Evolutionary conservation across 108 stramenopile species (phyloP).

Genomic region (Bacterosira constricta): DNA sequence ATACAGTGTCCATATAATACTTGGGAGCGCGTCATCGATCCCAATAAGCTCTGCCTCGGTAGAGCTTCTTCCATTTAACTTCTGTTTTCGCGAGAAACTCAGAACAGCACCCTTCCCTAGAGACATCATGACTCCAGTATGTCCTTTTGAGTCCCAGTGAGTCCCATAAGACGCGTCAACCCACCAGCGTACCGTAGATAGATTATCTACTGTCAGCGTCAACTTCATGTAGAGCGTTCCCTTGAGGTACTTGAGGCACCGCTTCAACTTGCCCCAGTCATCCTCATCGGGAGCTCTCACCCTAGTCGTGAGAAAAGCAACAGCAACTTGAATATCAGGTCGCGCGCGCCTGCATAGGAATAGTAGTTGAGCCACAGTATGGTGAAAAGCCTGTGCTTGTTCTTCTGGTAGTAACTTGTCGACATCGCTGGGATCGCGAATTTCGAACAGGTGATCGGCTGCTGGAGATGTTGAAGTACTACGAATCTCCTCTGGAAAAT

Average conservation of each 20-base stretch:
- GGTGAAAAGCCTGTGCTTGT: slow-evolving; percentile 4
- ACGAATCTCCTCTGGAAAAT: slow-evolving; percentile 18
- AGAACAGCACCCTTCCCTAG: background rate
- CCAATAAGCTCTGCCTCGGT: background rate
- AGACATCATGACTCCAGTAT: background rate
- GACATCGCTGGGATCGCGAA: background rate
- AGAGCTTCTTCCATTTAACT: slow-evolving; percentile 38
- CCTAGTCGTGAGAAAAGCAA: slow-evolving; percentile 3
- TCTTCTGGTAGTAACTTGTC: background rate
- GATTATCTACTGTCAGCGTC: background rate
- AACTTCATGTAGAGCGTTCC: slow-evolving; percentile 8
- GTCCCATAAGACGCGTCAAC: background rate
- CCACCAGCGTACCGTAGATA: background rate
- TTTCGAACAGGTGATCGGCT: slow-evolving; percentile 27
- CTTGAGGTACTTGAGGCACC: slow-evolving; percentile 7
- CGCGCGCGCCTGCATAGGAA: background rate
- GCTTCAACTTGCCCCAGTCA: slow-evolving; percentile 8
- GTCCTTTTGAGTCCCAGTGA: slow-evolving; percentile 1
- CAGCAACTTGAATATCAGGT: slow-evolving; percentile 6
- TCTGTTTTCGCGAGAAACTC: slow-evolving; percentile 34
- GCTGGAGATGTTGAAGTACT: slow-evolving; percentile 23
- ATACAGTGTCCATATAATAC: slow-evolving; percentile 35
- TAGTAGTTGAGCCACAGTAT: background rate
- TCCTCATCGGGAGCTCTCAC: slow-evolving; percentile 2
- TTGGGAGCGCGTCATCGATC: slow-evolving; percentile 23